Percentiles rank a stretch among this genome's conserved stretches.
Evolutionary conservation across 805 yeast genomes (phyloP).

Genomic region (Tetrapisispora nanseiensis): DNA sequence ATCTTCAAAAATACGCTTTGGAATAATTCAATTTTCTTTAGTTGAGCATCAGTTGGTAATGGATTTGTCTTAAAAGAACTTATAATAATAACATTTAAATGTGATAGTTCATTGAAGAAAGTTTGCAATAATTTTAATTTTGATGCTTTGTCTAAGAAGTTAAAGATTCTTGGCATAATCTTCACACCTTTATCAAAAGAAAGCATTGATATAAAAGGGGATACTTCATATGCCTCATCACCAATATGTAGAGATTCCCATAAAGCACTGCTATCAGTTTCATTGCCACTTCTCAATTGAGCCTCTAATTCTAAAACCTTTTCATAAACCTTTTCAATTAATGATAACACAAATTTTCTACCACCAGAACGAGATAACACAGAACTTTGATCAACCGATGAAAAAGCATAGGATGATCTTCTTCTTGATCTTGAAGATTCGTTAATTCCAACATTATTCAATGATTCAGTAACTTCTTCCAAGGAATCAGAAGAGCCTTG

Average conservation of each 20-base stretch:
- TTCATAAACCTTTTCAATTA: constrained; percentile 70
- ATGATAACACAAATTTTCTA: constrained; percentile 48
- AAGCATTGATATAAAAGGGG: constrained; percentile 76
- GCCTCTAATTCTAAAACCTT: constrained; percentile 75
- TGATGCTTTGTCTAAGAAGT: constrained; percentile 68
- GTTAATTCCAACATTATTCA: constrained; percentile 25
- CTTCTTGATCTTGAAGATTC: constrained; percentile 23
- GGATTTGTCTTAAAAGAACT: constrained; percentile 68
- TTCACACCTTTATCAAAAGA: constrained; percentile 83
- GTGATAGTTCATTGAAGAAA: constrained; percentile 69
- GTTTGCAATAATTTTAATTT: constrained; percentile 67
- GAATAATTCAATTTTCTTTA: constrained; percentile 63
- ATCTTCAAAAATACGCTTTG: constrained; percentile 75
- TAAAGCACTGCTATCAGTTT: constrained; percentile 39
- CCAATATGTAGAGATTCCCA: constrained; percentile 75
- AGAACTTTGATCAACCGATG: constrained; percentile 28
- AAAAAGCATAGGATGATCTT: constrained; percentile 30
- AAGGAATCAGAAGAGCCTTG: constrained; percentile 19
- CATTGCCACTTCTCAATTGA: constrained; percentile 46
- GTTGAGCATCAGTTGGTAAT: constrained; percentile 42
- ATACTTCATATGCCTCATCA: constrained; percentile 47
- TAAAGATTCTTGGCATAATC: constrained; percentile 78
- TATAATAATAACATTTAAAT: constrained; percentile 63
- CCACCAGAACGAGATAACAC: constrained; percentile 31
- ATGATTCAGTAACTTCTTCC: constrained; percentile 25